Percentiles rank a stretch among this genome's conserved stretches.
These are phyloP conservation scores for Smallanthus sonchifolius DNA, from an alignment of 129 eudicot species.

Conservation along the genomic window DNA sequence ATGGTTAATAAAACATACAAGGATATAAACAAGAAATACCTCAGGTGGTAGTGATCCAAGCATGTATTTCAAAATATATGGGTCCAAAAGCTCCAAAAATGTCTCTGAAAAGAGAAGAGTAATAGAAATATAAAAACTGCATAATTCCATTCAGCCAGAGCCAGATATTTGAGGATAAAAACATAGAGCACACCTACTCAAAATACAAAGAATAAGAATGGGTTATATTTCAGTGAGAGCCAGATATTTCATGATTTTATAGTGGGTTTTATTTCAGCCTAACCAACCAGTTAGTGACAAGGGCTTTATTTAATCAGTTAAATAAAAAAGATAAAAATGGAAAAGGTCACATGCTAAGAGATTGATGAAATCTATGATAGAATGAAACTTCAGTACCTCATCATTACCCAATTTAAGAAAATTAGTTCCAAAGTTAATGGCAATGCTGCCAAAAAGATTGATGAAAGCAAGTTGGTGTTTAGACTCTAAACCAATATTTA, in stretches of 20 bases:
- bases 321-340: too few relatives aligned
- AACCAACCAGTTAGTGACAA: slow-evolving; percentile 8
- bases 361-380: neutral
- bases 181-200: neutral
- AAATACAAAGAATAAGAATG: neutral
- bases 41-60: slow-evolving; percentile 95
- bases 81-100: slow-evolving; percentile 98
- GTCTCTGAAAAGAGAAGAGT: slow-evolving; percentile 51
- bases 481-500: slow-evolving; percentile 3
- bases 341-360: too few relatives aligned
- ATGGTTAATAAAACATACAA: too few relatives aligned
- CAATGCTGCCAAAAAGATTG: slow-evolving; percentile 90
- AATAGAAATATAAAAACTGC: neutral
- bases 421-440: slow-evolving; percentile 94
- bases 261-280: slow-evolving; percentile 11
- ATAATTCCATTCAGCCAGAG: slow-evolving; percentile 22
- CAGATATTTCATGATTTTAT: neutral
- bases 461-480: slow-evolving; percentile 32
- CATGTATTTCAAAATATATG: slow-evolving; percentile 95
- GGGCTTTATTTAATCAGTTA: neutral
- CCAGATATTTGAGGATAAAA: slow-evolving; percentile 4
- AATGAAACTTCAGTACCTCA: slow-evolving; percentile 50
- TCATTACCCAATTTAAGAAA: slow-evolving; percentile 96
- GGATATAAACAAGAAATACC: slow-evolving; percentile 40
- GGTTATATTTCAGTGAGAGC: too few relatives aligned